Percentiles rank a stretch among this genome's conserved stretches.
Conservation (phyloP, 78 protist genomes). For the Dictyostelium purpureum region DNA sequence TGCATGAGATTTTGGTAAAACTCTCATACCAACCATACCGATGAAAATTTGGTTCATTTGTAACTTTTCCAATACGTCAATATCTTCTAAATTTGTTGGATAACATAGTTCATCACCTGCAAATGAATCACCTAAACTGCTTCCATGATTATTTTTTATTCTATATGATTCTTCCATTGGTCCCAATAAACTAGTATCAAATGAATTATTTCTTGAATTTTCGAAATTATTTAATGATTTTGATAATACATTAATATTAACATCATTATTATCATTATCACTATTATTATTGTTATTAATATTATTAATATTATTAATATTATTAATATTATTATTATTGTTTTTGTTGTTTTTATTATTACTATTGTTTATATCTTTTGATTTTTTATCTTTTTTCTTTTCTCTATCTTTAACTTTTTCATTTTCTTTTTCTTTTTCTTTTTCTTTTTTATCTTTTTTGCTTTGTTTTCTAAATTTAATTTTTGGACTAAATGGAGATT, state of each 20-base stretch:
- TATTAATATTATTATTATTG: not conserved
- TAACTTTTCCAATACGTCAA: slow-evolving; percentile 67
- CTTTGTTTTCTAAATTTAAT: not conserved
- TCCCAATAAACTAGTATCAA: not conserved
- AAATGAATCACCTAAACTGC: slow-evolving; percentile 22
- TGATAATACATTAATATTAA: not conserved
- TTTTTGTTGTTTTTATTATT: not conserved
- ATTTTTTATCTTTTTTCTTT: not conserved
- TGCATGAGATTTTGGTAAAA: slow-evolving; percentile 63
- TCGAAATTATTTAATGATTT: not conserved
- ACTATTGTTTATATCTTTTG: not conserved
- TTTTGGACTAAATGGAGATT: not conserved
- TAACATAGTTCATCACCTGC: not conserved
- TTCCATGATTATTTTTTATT: not conserved
- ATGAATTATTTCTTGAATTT: not conserved
- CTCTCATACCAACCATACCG: slow-evolving; percentile 78
- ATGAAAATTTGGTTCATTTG: slow-evolving; percentile 77
- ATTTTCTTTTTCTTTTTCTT: not conserved
- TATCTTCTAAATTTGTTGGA: slow-evolving; percentile 3
- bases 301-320: not conserved
- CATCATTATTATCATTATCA: not conserved
- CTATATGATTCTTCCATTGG: not conserved
- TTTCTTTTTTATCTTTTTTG: not conserved
- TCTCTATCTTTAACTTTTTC: not conserved
- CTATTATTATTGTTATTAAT: not conserved